Conservation (phyloP, 257 asterid genomes). For the Cordia subcordata region DNA sequence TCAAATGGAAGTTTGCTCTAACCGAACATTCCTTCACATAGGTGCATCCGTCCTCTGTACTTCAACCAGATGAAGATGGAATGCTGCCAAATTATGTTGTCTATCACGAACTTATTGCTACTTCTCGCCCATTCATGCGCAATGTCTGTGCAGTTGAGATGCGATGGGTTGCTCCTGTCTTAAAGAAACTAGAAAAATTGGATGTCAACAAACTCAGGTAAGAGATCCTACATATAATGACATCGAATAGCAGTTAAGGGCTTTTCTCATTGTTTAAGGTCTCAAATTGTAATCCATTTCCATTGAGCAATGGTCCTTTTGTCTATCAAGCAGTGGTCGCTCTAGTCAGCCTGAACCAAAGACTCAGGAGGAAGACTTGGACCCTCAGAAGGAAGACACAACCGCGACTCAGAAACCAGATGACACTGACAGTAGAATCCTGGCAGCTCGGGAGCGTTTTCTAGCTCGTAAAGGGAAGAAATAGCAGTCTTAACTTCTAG, state of each 20-base stretch:
- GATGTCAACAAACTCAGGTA: slow-evolving; percentile 73
- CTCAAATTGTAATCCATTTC: not conserved
- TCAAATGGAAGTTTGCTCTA: not conserved
- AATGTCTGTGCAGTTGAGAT: slow-evolving; percentile 82
- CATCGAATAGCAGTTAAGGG: not conserved
- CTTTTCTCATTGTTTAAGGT: not conserved
- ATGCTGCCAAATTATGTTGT: slow-evolving; percentile 77
- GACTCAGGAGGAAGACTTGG: slow-evolving; percentile 23
- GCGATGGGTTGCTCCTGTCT: slow-evolving; percentile 73
- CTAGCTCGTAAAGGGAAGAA: slow-evolving; percentile 29
- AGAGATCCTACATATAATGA: not conserved
- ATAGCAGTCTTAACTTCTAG: not conserved
- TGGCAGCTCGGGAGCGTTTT: slow-evolving; percentile 43
- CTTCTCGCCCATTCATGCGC: slow-evolving; percentile 83
- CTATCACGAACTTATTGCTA: slow-evolving; percentile 77
- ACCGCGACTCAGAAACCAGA: slow-evolving; percentile 22
- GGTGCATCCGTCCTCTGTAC: slow-evolving; percentile 87
- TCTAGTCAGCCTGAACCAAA: slow-evolving; percentile 23
- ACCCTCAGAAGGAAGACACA: slow-evolving; percentile 24
- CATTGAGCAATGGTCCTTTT: slow-evolving; percentile 12
- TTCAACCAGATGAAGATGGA: slow-evolving; percentile 80
- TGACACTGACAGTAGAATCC: slow-evolving; percentile 29
- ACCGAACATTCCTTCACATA: slow-evolving; percentile 16
- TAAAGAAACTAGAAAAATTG: slow-evolving; percentile 60
- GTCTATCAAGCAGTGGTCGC: slow-evolving; percentile 48